These are phyloP conservation scores for Fusarium protoensiforme DNA, from an alignment of 2,329 filamentous ascomycete species.

Conservation along the genomic window DNA sequence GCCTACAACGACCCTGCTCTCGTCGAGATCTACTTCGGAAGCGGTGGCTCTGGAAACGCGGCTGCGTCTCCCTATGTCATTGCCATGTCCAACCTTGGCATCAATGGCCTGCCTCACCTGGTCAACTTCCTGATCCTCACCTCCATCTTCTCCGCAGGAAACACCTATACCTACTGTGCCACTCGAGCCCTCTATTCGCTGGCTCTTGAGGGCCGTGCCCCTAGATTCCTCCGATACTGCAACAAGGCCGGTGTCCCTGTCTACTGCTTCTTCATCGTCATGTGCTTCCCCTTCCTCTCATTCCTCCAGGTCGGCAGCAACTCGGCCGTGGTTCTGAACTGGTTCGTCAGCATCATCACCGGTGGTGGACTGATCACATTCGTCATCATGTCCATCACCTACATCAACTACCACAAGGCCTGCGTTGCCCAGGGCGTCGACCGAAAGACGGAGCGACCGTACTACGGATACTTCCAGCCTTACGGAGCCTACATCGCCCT, in stretches of 20 bases:
- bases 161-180: constrained; percentile 57
- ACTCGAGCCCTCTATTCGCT: constrained; percentile 62
- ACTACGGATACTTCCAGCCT: constrained; percentile 57
- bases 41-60: constrained; percentile 53
- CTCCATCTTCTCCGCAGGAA: constrained; percentile 46
- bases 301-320: constrained; percentile 61
- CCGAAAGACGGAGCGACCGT: constrained; percentile 65
- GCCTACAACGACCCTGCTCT: constrained; percentile 69
- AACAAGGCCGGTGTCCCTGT: constrained; percentile 70
- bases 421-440: constrained; percentile 62
- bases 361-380: constrained; percentile 70
- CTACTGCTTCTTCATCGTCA: constrained; percentile 64
- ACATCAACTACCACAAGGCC: constrained; percentile 61
- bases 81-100: constrained; percentile 62
- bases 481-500: constrained; percentile 57
- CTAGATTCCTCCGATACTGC: constrained; percentile 64
- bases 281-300: constrained; percentile 62
- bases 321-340: constrained; percentile 61
- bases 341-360: constrained; percentile 65
- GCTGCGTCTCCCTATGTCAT: constrained; percentile 57
- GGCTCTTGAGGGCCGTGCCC: constrained; percentile 59
- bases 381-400: constrained; percentile 61
- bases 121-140: constrained; percentile 63
- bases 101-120: constrained; percentile 63
- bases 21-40: constrained; percentile 57